A percentile compares a stretch with the other conserved stretches of the same genome.
phyloP scores from a whole-genome alignment of 2,329 filamentous ascomycete genomes.

The Beauveria varroae region DNA sequence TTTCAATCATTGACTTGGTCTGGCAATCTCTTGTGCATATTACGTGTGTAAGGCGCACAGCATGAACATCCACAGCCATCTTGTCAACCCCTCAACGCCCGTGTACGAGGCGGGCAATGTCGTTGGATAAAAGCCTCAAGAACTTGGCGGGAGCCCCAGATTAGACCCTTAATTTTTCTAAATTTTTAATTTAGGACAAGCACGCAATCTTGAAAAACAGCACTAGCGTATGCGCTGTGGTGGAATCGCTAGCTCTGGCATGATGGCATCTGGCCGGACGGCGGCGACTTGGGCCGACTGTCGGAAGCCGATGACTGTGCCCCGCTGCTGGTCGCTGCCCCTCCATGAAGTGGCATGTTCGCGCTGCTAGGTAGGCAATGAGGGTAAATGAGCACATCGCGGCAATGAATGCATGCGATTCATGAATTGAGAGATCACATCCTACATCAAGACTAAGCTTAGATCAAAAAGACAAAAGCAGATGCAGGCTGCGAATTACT shows the following conservation, averaged over 20 bases:
- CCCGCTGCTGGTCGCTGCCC: not conserved
- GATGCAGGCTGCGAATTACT: not conserved
- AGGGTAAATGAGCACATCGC: not conserved
- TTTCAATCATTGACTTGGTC: not conserved
- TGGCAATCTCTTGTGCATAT: not conserved
- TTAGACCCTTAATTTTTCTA: not conserved
- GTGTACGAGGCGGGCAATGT: slow-evolving; percentile 14
- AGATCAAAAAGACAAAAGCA: not conserved
- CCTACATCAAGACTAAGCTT: too few relatives aligned
- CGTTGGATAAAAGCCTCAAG: not conserved
- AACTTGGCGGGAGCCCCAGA: not conserved
- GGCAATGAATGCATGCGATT: too few relatives aligned
- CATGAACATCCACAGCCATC: too few relatives aligned
- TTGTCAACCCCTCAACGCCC: not conserved
- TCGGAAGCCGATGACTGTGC: slow-evolving; percentile 8
- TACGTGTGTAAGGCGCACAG: not conserved
- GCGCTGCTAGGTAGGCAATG: not conserved
- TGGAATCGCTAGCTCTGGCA: not conserved
- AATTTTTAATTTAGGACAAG: not conserved
- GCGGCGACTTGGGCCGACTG: not conserved
- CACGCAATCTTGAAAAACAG: slow-evolving; percentile 7
- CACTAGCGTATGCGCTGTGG: not conserved
- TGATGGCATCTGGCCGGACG: not conserved
- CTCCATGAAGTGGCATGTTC: not conserved
- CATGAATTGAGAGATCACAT: not conserved